Base-by-base conservation (phyloP, 164 flowering plant genomes). In the Piper longum region DNA sequence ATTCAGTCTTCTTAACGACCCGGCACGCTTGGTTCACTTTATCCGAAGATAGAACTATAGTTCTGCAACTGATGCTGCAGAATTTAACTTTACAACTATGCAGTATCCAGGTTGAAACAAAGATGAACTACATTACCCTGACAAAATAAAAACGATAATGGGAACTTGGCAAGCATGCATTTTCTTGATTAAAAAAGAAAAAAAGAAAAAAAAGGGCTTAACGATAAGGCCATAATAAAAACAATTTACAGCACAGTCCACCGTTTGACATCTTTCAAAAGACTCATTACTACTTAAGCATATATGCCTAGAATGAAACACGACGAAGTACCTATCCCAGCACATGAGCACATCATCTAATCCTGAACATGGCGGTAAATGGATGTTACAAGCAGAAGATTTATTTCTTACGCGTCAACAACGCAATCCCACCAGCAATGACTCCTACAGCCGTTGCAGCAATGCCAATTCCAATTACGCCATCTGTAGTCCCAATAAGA, bases 391-490 rank as follows among this genome's bases (percentile, higher is more conserved):
- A 26, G 48, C 14, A 4, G 2, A 11, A 9, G 12, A 4, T 41
- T 81, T 80, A 85, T 13, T 80, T 85, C 80, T 74, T 86, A 61
- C 89, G 89, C 64, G 82, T 76, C 64, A 84, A 66, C 16, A 89
- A 88, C 1, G 92, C 96, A 64, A 89, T 66, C 42, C 96, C 96
- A 64, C 87, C 90, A 66, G 73, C 86, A 54, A 85, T 26, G 55
- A 89, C 86, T 64, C 97, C 97, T 2, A 81, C 87, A 51, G 63
- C 68, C 16, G 68, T 66, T 14, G 97, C 97, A 43, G 97, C 80
- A 51, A 92, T 88, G 75, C 98, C 98, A 16, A 89, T 89, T 54
- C 98, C 98, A 62, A 89, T 89, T 41, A 88, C 85, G 60, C 98
- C 98, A 79, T 92, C 98, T 91, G 86, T 44, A 48, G 11, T 17